phyloP scores from a whole-genome alignment of 306 rosid species.

The Trifolium pratense region DNA sequence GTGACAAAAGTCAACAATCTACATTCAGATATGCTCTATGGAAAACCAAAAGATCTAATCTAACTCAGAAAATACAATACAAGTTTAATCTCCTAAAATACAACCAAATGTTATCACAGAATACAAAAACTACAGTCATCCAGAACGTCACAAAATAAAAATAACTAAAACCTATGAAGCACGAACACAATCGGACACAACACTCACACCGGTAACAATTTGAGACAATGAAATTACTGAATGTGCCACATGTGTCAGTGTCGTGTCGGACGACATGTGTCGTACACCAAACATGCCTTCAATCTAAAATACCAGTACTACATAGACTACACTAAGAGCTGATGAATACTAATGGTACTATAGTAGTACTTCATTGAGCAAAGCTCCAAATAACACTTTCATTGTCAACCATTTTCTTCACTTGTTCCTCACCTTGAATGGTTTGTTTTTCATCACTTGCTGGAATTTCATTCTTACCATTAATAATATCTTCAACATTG shows the following conservation, averaged over 20 bases:
- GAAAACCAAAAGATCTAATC: constrained; percentile 49
- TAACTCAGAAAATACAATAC: constrained; percentile 42
- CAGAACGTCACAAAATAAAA: constrained; percentile 39
- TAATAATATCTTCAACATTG: constrained; percentile 39
- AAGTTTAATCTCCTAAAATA: constrained; percentile 44
- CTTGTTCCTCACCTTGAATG: constrained; percentile 49
- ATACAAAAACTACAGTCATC: constrained; percentile 54
- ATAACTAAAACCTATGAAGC: constrained; percentile 1
- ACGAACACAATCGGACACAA: no score
- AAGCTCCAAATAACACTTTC: constrained; percentile 56
- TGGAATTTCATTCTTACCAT: constrained; percentile 42
- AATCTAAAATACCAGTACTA: no score
- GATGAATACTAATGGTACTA: constrained; percentile 28
- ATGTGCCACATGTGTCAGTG: no score
- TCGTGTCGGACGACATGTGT: no score
- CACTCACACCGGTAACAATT: no score
- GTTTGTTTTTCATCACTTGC: constrained; percentile 45
- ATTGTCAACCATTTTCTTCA: constrained; percentile 54
- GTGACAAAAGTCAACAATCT: constrained; percentile 44
- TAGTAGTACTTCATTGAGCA: constrained; percentile 43
- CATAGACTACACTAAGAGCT: constrained; percentile 17
- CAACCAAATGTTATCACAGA: constrained; percentile 42
- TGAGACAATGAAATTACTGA: no score
- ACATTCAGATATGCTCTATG: constrained; percentile 38
- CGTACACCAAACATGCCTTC: no score